These are phyloP conservation scores for Aspergillus texensis DNA, from an alignment of 2,329 filamentous ascomycete genomes.

Conservation along the genomic window DNA sequence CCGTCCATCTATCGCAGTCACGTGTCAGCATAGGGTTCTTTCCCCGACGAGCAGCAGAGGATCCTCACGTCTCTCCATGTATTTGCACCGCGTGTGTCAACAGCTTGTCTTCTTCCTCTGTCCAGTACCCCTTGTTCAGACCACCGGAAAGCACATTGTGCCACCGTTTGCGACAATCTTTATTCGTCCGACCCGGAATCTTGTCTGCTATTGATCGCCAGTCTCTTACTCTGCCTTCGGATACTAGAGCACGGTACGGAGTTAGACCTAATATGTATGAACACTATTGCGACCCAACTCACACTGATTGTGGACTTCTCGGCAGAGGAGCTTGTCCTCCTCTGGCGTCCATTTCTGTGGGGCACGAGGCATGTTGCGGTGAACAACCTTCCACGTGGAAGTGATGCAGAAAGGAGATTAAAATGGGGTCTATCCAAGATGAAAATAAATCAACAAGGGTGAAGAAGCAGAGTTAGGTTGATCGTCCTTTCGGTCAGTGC, in stretches of 20 bases:
- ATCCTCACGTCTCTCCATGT: constrained; percentile 1
- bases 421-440: not conserved
- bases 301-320: not conserved
- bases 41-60: not conserved
- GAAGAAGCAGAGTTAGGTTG: not conserved
- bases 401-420: not conserved
- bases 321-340: not conserved
- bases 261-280: not conserved
- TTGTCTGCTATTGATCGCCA: constrained; percentile 2
- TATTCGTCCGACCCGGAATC: constrained; percentile 7
- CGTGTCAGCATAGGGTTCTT: not conserved
- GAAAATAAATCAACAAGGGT: not conserved
- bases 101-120: constrained; percentile 4
- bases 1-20: not conserved
- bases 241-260: not conserved
- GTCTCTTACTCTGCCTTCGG: not conserved
- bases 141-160: not conserved
- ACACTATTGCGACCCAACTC: not conserved
- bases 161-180: constrained; percentile 9
- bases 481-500: not conserved
- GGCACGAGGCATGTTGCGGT: not conserved
- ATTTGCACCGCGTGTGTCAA: not conserved
- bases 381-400: not conserved
- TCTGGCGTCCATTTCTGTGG: constrained; percentile 4
- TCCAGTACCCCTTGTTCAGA: constrained; percentile 4